Base-by-base conservation (phyloP, 768 basidiomycete genomes). In the Tylopilus balloui region DNA sequence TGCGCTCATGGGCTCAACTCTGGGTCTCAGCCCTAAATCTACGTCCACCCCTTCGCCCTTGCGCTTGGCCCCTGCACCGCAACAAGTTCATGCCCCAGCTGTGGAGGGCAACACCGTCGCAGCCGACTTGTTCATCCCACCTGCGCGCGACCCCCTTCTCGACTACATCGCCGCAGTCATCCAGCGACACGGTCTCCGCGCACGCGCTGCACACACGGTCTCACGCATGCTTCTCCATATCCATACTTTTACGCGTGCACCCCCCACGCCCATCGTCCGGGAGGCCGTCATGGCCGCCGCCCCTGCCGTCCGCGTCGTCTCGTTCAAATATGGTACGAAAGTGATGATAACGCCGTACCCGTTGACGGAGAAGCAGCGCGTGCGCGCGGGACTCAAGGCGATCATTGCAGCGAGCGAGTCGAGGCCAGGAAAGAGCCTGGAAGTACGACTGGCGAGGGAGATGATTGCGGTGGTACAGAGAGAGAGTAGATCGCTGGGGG, bases 181-280 rank as follows among this genome's bases (percentile, higher is more conserved):
- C 40, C 83, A 84, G 72, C 62, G 61, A 31, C 68, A 85, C 62
- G 91, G 91, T 27, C 74, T 81, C 48, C 78, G 83, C 49, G 74
- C 86, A 9, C 72, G 74, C 19, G 85, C 87, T 0, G 68, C 79
- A 1, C 76, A 74, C 27, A 70, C 71, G 35, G 75, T 83, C 37
- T 76, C 82, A 3, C 66, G 73, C n/a, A 83, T 79, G 56, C 79
- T 92, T n/a, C 66, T 81, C 15, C 73, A 83, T 60, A 78, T 94
- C 34, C 85, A 86, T 64, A 75, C 82, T 10, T 71, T 86, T 50
- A 94, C 91, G 14, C 77, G 83, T 46, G 78, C 81, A 7, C 81
- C 84, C n/a, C 87, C 92, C 0, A 71, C 92, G 28, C 88, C 88
- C 15, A 79, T 95, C 54, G 70, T 96, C 4, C 81, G 83, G 32